Base-by-base conservation (phyloP, 2,329 filamentous ascomycete species). In the Metarhizium album region DNA sequence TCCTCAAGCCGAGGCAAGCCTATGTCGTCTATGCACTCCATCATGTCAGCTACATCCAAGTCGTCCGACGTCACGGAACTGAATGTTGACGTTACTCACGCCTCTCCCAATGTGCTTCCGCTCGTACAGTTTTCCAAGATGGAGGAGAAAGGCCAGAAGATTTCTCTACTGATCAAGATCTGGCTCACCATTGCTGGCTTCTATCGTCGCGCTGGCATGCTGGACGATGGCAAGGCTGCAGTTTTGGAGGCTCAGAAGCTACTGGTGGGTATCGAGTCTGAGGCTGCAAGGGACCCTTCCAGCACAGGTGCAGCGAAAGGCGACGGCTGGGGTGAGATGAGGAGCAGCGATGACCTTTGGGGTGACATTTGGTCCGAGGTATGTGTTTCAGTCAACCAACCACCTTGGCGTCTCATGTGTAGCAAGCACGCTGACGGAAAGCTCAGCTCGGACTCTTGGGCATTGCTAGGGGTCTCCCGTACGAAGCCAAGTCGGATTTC, bases 181-280 rank as follows among this genome's bases (percentile, higher is more conserved):
- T 98, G 93, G 93, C 74, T 96, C 8, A 85, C 93, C 63, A 89
- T 96, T 54, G 86, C 89, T 2, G 86, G 86, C 0, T 83, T 97
- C 56, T 98, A 97, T 63, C 81, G 89, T 27, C 80, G 89, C 49
- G 88, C 91, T 7, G 79, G 79, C 8, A 82, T 94, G 71, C 80
- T 82, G 50, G 84, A 90, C 20, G 91, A 97, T 64, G 83, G 87
- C 13, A 80, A 80, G 58, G 87, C 84, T 48, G 89, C 91, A 6
- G 80, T 90, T 27, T 76, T 82, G 11, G 93, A 97, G 71, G 93
- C 91, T 1, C 76, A 82, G 53, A 87, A 86, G 62, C 75, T 95
- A 35, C 83, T 89, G 2, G 75, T 84, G 56, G 72, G 70, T 0
- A 75, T 95, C 11, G 88, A 95, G 66, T 66, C 72, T 0, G 82